phyloP scores from a whole-genome alignment of 352 stramenopile genomes.

The Globisporangium barbulae region DNA sequence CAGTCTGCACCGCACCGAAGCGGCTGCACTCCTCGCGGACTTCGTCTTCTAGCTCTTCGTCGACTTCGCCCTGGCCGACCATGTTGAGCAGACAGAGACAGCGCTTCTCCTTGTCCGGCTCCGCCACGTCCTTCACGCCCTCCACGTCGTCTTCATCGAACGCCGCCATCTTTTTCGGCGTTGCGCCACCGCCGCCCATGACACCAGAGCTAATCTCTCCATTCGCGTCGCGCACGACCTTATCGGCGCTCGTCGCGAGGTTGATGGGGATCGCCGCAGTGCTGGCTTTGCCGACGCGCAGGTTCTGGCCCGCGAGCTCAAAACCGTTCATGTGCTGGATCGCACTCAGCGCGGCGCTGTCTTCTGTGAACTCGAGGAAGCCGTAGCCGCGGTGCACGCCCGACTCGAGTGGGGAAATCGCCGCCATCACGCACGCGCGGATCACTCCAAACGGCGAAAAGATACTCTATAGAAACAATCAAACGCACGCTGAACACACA shows the following conservation, averaged over 20 bases:
- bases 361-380: conserved; percentile 71
- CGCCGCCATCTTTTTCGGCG: conserved; percentile 22
- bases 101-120: conserved; percentile 30
- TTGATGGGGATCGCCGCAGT: conserved; percentile 64
- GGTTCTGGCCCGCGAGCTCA: conserved; percentile 65
- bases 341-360: conserved; percentile 51
- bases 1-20: conserved; percentile 51
- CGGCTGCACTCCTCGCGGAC: conserved; percentile 63
- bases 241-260: conserved; percentile 58
- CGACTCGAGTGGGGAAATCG: conserved; percentile 52
- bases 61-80: conserved; percentile 64
- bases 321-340: conserved; percentile 86
- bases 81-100: conserved; percentile 76
- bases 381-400: conserved; percentile 66
- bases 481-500: not conserved
- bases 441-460: conserved; percentile 76
- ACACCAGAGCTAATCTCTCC: conserved; percentile 10
- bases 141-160: conserved; percentile 65
- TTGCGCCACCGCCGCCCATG: not conserved
- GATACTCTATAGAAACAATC: conserved; percentile 44
- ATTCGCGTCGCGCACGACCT: conserved; percentile 39
- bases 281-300: conserved; percentile 79
- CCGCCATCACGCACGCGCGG: conserved; percentile 61
- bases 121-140: conserved; percentile 40
- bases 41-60: conserved; percentile 66